phyloP scores from a whole-genome alignment of 345 rosid genomes.

The Kernera saxatilis region DNA sequence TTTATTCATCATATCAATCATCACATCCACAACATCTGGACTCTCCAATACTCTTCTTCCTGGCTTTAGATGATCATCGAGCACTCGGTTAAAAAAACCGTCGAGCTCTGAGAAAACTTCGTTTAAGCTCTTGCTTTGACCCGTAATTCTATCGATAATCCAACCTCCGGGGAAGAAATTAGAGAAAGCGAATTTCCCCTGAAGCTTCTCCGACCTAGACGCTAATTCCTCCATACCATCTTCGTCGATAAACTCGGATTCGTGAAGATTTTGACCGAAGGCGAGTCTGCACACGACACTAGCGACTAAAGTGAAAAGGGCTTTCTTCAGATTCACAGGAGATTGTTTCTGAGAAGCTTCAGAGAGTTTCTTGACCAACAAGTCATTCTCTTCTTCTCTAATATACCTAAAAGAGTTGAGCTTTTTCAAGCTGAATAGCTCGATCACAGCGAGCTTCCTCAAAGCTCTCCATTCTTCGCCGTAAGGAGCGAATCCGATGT shows the following conservation, averaged over 20 bases:
- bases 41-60: conserved; percentile 16
- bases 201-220: conserved; percentile 22
- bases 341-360: conserved; percentile 24
- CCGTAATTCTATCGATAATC: conserved; percentile 36
- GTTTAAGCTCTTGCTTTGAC: conserved; percentile 29
- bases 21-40: conserved; percentile 39
- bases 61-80: conserved; percentile 44
- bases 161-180: conserved; percentile 40
- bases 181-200: conserved; percentile 23
- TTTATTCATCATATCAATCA: conserved; percentile 29
- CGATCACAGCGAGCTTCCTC: conserved; percentile 32
- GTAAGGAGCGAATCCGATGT: conserved; percentile 43
- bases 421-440: conserved; percentile 28
- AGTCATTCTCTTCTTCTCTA: conserved; percentile 35
- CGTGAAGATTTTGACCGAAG: conserved; percentile 35
- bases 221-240: conserved; percentile 28
- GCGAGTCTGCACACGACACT: conserved; percentile 32
- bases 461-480: conserved; percentile 37
- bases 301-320: conserved; percentile 26
- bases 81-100: conserved; percentile 27
- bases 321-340: conserved; percentile 33
- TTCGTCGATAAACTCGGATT: conserved; percentile 23
- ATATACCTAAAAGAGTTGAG: conserved; percentile 27
- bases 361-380: conserved; percentile 26
- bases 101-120: conserved; percentile 24